Evolutionary conservation across 192 early-diverging fungal species (phyloP), one percentile per base, ranked within the genome.

Genomic region (Chytriomyces hyalinus): DNA sequence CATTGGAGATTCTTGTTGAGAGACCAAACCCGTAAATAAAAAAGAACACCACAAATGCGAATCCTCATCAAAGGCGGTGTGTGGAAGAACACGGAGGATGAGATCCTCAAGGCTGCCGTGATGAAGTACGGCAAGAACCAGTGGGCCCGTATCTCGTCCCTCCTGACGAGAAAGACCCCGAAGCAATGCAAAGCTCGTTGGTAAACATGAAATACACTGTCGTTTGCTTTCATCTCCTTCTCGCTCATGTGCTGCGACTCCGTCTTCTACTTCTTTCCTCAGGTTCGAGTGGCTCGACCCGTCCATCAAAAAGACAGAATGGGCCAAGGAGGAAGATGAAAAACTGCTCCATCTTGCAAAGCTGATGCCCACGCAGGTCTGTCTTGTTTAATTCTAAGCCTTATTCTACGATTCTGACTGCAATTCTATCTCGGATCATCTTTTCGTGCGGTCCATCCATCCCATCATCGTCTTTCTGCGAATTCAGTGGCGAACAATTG

Each of bases 1-100:
- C 36, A 36, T 36, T 36, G 36, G 36, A 36, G 36, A 36, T 36
- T 36, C n/a, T n/a, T n/a, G n/a, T n/a, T n/a, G 24, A 26, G 24
- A 26, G 24, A 26, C 24, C 24, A 26, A 26, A 26, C 24, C 0
- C 24, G 24, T 26, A 36, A 36, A 36, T 36, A 36, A 36, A 36
- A 36, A 36, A 36, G 36, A 36, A 36, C 36, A 36, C 36, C 36
- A 36, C 36, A 36, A 36, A 85, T 85, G 84, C 28, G 84, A 13
- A 76, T 85, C 73, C 47, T 87, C 10, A 82, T 95, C 76, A 94
- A 95, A 77, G 97, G 97, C 49, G 97, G 97, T 59, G 93, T 97
- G 76, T 99, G 97, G 97, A 97, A 97, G 80, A 99, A 99, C 87
- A 97, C 96, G 44, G 97, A 99, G 87, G 97, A 98, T 90, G 95